Conservation (phyloP, 257 asterid species). For the Misopates orontium region DNA sequence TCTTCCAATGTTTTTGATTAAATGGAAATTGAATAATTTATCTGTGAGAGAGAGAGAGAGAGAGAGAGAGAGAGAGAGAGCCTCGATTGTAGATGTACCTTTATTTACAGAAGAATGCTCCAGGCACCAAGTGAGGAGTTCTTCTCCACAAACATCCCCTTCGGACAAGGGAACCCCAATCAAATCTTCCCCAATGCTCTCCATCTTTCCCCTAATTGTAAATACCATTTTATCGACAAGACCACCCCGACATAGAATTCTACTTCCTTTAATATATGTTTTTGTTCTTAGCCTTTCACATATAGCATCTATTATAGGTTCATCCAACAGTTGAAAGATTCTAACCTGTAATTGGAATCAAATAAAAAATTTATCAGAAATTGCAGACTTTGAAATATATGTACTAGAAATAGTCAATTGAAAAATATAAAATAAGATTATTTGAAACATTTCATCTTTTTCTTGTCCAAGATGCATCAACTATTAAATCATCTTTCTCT, state of each 20-base stretch:
- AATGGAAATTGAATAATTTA: no score
- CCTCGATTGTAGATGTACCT: slow-evolving; percentile 41
- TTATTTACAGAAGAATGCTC: slow-evolving; percentile 80
- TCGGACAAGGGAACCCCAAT: slow-evolving; percentile 54
- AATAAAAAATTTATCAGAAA: neutral
- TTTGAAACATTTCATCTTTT: no score
- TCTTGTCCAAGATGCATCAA: no score
- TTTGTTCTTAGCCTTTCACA: slow-evolving; percentile 80
- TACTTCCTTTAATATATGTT: slow-evolving; percentile 76
- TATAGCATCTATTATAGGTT: slow-evolving; percentile 80
- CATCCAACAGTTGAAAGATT: slow-evolving; percentile 75
- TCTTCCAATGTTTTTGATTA: no score
- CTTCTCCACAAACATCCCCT: slow-evolving; percentile 94
- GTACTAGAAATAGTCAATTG: neutral
- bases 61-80: neutral
- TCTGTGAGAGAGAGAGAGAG: neutral
- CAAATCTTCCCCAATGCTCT: slow-evolving; percentile 73
- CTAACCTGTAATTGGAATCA: slow-evolving; percentile 54
- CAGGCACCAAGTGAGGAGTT: slow-evolving; percentile 93
- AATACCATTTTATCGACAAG: slow-evolving; percentile 88
- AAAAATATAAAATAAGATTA: no score
- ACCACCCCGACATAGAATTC: slow-evolving; percentile 59
- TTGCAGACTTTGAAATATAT: slow-evolving; percentile 3
- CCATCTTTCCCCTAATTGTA: slow-evolving; percentile 82
- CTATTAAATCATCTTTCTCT: no score